phyloP scores from a whole-genome alignment of 805 yeast genomes.

The Saccharomycopsis javanensis region DNA sequence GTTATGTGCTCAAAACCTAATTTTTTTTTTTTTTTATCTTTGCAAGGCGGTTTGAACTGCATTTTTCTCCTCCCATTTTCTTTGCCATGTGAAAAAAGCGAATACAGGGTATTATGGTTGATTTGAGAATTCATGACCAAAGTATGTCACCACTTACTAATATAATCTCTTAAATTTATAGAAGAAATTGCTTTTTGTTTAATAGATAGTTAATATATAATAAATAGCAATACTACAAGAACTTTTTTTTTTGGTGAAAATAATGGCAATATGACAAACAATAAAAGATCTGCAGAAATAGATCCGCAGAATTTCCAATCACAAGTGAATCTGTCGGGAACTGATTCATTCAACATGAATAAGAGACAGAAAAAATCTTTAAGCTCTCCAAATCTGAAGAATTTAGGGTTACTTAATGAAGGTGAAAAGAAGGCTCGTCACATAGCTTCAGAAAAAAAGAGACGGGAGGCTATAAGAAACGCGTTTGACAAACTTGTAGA shows the following conservation, averaged over 20 bases:
- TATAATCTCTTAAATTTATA: not conserved
- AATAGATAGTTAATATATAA: too few relatives aligned
- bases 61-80: not conserved
- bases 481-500: slow-evolving; percentile 71
- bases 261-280: not conserved
- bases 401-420: not conserved
- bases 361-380: not conserved
- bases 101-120: not conserved
- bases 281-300: not conserved
- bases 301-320: not conserved
- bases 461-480: slow-evolving; percentile 75
- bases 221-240: too few relatives aligned
- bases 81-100: not conserved
- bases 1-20: not conserved
- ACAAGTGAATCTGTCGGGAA: not conserved
- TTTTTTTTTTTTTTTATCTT: not conserved
- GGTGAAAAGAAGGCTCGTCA: slow-evolving; percentile 47
- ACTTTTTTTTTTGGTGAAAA: too few relatives aligned
- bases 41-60: not conserved
- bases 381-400: not conserved
- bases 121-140: not conserved
- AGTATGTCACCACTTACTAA: not conserved
- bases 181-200: too few relatives aligned
- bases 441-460: slow-evolving; percentile 75
- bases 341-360: not conserved